phyloP scores from a whole-genome alignment of 2,329 filamentous ascomycete genomes.

The Aspergillus tanneri region DNA sequence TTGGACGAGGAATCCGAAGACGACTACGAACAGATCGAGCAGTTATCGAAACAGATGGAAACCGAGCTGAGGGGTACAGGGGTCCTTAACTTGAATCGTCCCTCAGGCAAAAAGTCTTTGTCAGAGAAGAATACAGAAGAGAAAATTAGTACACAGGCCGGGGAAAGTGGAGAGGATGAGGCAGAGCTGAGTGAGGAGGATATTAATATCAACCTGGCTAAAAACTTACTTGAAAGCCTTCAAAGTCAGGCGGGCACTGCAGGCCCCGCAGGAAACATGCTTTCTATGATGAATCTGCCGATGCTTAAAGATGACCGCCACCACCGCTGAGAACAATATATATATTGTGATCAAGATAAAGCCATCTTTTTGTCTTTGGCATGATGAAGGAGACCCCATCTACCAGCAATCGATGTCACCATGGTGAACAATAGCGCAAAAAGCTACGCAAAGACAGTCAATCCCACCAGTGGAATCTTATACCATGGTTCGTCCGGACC shows the following conservation, averaged over 20 bases:
- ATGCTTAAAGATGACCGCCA: constrained; percentile 71
- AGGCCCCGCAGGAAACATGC: constrained; percentile 82
- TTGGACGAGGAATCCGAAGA: constrained; percentile 53
- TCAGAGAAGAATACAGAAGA: constrained; percentile 32
- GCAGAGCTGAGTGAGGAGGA: constrained; percentile 57
- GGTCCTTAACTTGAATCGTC: constrained; percentile 41
- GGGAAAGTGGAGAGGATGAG: constrained; percentile 17
- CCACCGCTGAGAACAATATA: constrained; percentile 9
- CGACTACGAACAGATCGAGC: constrained; percentile 59
- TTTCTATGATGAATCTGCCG: constrained; percentile 79
- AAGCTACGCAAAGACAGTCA: too few relatives aligned
- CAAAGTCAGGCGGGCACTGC: constrained; percentile 83
- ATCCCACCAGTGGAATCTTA: too few relatives aligned
- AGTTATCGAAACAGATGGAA: constrained; percentile 48
- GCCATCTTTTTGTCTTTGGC: too few relatives aligned
- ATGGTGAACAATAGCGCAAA: too few relatives aligned
- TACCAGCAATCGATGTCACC: too few relatives aligned
- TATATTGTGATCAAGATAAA: too few relatives aligned
- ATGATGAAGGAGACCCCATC: too few relatives aligned
- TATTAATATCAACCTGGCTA: constrained; percentile 82
- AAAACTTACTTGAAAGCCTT: constrained; percentile 88
- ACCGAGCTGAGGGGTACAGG: constrained; percentile 49
- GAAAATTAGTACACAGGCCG: background rate
- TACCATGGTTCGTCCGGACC: too few relatives aligned
- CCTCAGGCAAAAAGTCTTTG: constrained; percentile 21